phyloP scores from a whole-genome alignment of 225 moss, liverwort and hornwort species.

The Polytrichum formosum region DNA sequence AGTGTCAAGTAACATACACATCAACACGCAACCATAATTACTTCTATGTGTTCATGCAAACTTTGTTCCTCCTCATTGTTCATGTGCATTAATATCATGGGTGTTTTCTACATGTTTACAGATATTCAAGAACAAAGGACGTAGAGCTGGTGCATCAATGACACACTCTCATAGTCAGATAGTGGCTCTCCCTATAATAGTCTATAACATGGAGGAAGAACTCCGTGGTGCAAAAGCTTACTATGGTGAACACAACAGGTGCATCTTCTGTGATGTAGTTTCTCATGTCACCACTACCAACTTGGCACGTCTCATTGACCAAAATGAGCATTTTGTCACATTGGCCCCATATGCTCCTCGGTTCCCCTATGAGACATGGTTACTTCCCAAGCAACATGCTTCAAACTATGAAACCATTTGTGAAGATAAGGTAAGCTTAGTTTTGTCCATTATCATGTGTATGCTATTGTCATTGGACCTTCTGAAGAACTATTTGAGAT shows the following conservation, averaged over 20 bases:
- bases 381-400: conserved; percentile 40
- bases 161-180: conserved; percentile 54
- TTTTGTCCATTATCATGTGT: not conserved
- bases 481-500: too few species aligned
- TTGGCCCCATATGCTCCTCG: conserved; percentile 38
- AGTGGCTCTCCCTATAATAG: conserved; percentile 38
- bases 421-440: conserved; percentile 22
- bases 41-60: too few species aligned
- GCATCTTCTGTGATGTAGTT: conserved; percentile 38
- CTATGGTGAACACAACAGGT: conserved; percentile 17
- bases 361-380: conserved; percentile 50
- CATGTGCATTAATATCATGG: not conserved
- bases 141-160: conserved; percentile 54
- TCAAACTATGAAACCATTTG: conserved; percentile 32
- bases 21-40: not conserved
- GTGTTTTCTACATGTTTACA: conserved; percentile 8
- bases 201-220: conserved; percentile 35
- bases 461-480: not conserved
- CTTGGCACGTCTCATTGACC: conserved; percentile 30
- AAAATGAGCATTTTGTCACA: conserved; percentile 22
- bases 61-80: too few species aligned
- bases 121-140: conserved; percentile 54
- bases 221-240: conserved; percentile 22
- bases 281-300: not conserved
- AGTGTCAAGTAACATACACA: not conserved